These are phyloP conservation scores for Cyberlindnera sargentensis DNA, from an alignment of 805 yeast species.

Conservation along the genomic window DNA sequence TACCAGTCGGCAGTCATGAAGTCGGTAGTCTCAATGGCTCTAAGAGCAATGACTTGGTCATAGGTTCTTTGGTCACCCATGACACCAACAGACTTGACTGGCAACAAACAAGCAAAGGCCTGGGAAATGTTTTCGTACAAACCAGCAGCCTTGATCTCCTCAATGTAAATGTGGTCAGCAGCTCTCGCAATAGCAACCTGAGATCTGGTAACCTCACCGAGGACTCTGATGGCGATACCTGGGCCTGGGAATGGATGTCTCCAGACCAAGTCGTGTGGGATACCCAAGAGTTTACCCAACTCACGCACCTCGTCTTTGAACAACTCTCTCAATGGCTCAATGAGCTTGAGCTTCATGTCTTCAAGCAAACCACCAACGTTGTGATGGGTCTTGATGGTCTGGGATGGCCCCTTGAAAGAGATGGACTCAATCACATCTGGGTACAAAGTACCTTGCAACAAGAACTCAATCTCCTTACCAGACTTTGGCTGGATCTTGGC, in stretches of 20 bases:
- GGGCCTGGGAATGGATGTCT: constrained; percentile 99
- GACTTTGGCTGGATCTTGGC: constrained; percentile 82
- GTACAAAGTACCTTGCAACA: constrained; percentile 94
- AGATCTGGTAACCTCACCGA: constrained; percentile 90
- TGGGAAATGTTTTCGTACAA: constrained; percentile 89
- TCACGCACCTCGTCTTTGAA: constrained; percentile 99
- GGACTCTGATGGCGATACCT: constrained; percentile 96
- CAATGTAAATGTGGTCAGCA: constrained; percentile 94
- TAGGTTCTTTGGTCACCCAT: constrained; percentile 99
- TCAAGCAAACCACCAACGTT: constrained; percentile 98
- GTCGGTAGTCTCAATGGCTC: constrained; percentile 96
- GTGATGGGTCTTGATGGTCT: constrained; percentile 98
- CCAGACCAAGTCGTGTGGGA: constrained; percentile 96
- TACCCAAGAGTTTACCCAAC: constrained; percentile 89
- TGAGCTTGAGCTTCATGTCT: constrained; percentile 95
- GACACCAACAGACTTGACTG: constrained; percentile 98
- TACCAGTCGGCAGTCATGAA: constrained; percentile 99
- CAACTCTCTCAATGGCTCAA: constrained; percentile 97
- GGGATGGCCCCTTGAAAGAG: constrained; percentile 99
- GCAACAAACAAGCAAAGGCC: constrained; percentile 95
- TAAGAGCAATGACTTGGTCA: constrained; percentile 97
- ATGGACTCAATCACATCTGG: constrained; percentile 98
- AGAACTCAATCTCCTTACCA: constrained; percentile 85
- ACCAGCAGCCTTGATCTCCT: constrained; percentile 91
- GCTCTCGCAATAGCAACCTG: constrained; percentile 97